These are phyloP conservation scores for Sistotremastrum niveocremeum DNA, from an alignment of 768 basidiomycete genomes.

Conservation along the genomic window DNA sequence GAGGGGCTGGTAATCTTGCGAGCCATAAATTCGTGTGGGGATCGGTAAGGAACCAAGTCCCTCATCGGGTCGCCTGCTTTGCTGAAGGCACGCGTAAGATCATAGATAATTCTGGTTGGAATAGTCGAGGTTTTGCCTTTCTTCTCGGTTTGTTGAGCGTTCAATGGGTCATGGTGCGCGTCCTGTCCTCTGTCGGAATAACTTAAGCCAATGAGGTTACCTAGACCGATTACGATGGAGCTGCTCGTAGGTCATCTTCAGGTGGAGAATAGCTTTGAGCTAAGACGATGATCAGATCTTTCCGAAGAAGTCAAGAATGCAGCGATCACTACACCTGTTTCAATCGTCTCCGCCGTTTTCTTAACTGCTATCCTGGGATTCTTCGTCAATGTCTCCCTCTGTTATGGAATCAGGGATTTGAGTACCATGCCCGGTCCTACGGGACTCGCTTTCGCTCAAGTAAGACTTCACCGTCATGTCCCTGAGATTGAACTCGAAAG, in stretches of 20 bases:
- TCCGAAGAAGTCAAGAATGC: slow-evolving; percentile 11
- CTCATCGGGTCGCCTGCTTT: too few species aligned
- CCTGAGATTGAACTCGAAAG: too few species aligned
- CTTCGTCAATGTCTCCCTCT: slow-evolving; percentile 8
- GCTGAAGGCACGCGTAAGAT: too few species aligned
- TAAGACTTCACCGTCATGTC: too few species aligned
- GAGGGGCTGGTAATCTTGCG: too few species aligned
- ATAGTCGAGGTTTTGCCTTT: slow-evolving; percentile 27
- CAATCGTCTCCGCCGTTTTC: slow-evolving; percentile 7
- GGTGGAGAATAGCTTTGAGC: not conserved
- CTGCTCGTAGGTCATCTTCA: slow-evolving; percentile 2
- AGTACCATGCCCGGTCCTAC: slow-evolving; percentile 6
- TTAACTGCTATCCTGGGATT: slow-evolving; percentile 6
- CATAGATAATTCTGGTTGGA: slow-evolving; percentile 32
- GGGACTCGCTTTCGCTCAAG: slow-evolving; percentile 6
- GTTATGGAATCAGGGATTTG: slow-evolving; percentile 8
- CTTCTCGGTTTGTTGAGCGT: slow-evolving; percentile 33
- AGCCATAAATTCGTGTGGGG: too few species aligned
- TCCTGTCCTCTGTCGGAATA: too few species aligned
- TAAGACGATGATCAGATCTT: slow-evolving; percentile 3
- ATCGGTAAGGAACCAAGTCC: too few species aligned
- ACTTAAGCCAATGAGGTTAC: not conserved
- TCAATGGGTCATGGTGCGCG: slow-evolving; percentile 29
- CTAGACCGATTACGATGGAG: slow-evolving; percentile 8
- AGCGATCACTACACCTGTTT: slow-evolving; percentile 6